Percentiles rank a stretch among this genome's conserved stretches.
phyloP scores from a whole-genome alignment of 352 stramenopile genomes.

The Phytophthora megakarya region DNA sequence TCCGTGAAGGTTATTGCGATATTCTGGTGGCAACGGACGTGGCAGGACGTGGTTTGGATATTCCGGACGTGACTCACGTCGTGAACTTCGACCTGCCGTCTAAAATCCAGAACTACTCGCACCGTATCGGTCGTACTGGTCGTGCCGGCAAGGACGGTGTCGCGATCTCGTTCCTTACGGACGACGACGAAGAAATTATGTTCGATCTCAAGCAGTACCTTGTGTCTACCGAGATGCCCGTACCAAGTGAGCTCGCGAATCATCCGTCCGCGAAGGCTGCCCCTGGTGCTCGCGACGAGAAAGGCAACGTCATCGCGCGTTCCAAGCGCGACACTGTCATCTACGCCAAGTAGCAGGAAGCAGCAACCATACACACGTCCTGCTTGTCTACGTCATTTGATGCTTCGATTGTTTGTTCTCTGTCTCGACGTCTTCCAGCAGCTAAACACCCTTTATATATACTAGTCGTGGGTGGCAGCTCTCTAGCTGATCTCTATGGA shows the following conservation, averaged over 20 bases:
- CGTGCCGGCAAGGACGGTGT: slow-evolving; percentile 97
- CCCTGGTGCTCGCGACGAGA: slow-evolving; percentile 77
- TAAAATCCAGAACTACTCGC: slow-evolving; percentile 98
- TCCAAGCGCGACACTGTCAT: slow-evolving; percentile 89
- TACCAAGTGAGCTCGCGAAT: slow-evolving; percentile 93
- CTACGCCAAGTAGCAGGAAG: slow-evolving; percentile 68
- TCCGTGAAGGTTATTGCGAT: slow-evolving; percentile 89
- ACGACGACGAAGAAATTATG: slow-evolving; percentile 97
- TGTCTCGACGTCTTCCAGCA: slow-evolving; percentile 9
- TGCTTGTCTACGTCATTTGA: slow-evolving; percentile 11
- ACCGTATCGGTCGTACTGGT: slow-evolving; percentile 98
- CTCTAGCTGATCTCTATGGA: slow-evolving; percentile 82
- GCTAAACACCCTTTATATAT: slow-evolving; percentile 36
- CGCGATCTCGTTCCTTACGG: slow-evolving; percentile 98
- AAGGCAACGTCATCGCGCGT: slow-evolving; percentile 86
- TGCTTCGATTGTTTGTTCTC: slow-evolving; percentile 11
- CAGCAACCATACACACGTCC: not conserved
- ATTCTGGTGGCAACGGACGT: slow-evolving; percentile 95
- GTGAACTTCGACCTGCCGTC: slow-evolving; percentile 99
- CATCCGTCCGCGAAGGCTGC: slow-evolving; percentile 94
- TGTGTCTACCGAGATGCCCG: slow-evolving; percentile 92
- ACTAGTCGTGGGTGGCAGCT: slow-evolving; percentile 10
- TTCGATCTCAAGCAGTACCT: slow-evolving; percentile 97
- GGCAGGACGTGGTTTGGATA: slow-evolving; percentile 96
- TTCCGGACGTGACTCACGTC: slow-evolving; percentile 97